phyloP scores from a whole-genome alignment of 345 rosid genomes.

The Nephelium lappaceum region DNA sequence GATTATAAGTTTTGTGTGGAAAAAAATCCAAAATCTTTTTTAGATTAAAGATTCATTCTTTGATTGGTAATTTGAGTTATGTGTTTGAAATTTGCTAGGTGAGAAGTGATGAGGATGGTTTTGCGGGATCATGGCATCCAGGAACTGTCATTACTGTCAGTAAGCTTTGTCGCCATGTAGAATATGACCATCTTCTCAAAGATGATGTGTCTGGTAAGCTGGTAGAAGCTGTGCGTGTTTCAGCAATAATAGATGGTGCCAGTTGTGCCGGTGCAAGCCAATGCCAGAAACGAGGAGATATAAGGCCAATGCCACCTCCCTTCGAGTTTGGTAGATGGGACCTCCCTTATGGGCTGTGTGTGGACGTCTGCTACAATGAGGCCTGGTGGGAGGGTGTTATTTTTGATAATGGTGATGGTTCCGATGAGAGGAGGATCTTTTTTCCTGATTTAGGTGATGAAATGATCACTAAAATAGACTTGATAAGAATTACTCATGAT shows the following conservation, averaged over 20 bases:
- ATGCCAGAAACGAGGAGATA: slow-evolving; percentile 35
- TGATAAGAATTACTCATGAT: slow-evolving; percentile 63
- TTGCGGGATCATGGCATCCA: slow-evolving; percentile 73
- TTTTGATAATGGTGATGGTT: slow-evolving; percentile 55
- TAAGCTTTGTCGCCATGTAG: slow-evolving; percentile 28
- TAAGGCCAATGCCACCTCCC: slow-evolving; percentile 66
- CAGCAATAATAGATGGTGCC: slow-evolving; percentile 37
- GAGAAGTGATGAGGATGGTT: slow-evolving; percentile 74
- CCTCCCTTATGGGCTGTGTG: slow-evolving; percentile 63
- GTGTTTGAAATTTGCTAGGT: slow-evolving; percentile 42
- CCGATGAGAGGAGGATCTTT: slow-evolving; percentile 55
- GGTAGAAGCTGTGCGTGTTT: slow-evolving; percentile 46
- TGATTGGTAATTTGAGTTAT: neutral
- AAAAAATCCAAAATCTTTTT: too few relatives aligned
- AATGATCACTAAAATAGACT: slow-evolving; percentile 30
- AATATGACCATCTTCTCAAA: slow-evolving; percentile 56
- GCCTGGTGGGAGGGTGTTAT: slow-evolving; percentile 97
- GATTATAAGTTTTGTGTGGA: too few relatives aligned
- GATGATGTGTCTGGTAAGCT: slow-evolving; percentile 43
- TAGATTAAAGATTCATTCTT: too few relatives aligned
- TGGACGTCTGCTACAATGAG: slow-evolving; percentile 54
- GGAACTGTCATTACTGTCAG: slow-evolving; percentile 45
- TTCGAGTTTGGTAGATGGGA: slow-evolving; percentile 26
- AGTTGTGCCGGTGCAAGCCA: slow-evolving; percentile 17
- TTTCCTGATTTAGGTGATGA: slow-evolving; percentile 92